Percentiles rank a stretch among this genome's conserved stretches.
Conservation (phyloP, 2,329 filamentous ascomycete genomes). For the Diaporthe amygdali region DNA sequence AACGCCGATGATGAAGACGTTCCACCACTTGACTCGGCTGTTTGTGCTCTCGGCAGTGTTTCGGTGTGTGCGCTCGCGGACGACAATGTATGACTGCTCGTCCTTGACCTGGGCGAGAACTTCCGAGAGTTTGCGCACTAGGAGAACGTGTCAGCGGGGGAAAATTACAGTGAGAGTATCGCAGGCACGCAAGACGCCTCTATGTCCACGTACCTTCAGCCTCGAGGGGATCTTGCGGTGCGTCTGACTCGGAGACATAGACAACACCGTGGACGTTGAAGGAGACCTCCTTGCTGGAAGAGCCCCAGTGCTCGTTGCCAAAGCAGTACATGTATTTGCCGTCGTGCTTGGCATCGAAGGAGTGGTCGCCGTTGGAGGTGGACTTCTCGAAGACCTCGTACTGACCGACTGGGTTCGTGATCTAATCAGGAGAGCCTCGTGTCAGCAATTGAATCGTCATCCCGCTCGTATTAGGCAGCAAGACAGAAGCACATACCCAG, state of each 20-base stretch:
- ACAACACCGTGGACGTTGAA: slow-evolving; percentile 99
- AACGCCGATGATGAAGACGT: slow-evolving; percentile 90
- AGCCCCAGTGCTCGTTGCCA: slow-evolving; percentile 97
- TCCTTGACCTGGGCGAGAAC: slow-evolving; percentile 93
- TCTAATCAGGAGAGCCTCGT: slow-evolving; percentile 47
- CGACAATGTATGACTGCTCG: slow-evolving; percentile 95
- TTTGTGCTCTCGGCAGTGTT: slow-evolving; percentile 99
- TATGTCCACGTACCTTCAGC: slow-evolving; percentile 69
- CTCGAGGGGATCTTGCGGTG: slow-evolving; percentile 86
- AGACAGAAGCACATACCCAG: slow-evolving; percentile 70
- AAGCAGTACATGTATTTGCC: slow-evolving; percentile 97
- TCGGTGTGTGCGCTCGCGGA: slow-evolving; percentile 93
- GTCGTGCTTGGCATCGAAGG: slow-evolving; percentile 83
- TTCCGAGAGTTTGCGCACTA: slow-evolving; percentile 84
- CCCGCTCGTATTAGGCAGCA: not conserved
- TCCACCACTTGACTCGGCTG: slow-evolving; percentile 98
- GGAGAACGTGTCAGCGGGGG: slow-evolving; percentile 20
- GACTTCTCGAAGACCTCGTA: slow-evolving; percentile 82
- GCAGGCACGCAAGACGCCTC: not conserved
- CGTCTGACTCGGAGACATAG: slow-evolving; percentile 89
- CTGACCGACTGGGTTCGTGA: slow-evolving; percentile 77
- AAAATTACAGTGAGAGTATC: not conserved
- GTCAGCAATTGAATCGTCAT: slow-evolving; percentile 26
- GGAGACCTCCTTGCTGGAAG: slow-evolving; percentile 95
- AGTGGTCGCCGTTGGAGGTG: slow-evolving; percentile 90